These are phyloP conservation scores for Vinca minor DNA, from an alignment of 257 asterid genomes.

Conservation along the genomic window DNA sequence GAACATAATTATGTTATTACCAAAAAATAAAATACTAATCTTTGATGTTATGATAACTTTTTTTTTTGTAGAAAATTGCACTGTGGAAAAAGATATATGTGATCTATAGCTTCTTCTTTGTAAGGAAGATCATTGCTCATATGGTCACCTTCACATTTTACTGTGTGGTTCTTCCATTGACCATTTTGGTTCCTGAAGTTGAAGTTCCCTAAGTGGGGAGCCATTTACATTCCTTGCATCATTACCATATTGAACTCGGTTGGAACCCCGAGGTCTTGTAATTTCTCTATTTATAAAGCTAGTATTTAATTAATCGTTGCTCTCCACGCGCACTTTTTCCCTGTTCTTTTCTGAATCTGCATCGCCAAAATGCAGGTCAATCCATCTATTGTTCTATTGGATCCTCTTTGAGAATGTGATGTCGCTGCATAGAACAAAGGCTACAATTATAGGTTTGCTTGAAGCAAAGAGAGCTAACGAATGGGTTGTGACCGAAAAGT, in stretches of 20 bases:
- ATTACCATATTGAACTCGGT: conserved; percentile 77
- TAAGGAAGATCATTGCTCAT: conserved; percentile 86
- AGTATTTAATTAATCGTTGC: too few relatives aligned
- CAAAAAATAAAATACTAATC: neutral
- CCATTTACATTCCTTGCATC: conserved; percentile 84
- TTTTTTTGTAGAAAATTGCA: conserved; percentile 70
- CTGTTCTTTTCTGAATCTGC: neutral
- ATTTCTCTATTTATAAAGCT: too few relatives aligned
- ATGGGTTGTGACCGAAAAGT: conserved; percentile 97
- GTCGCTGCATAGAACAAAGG: conserved; percentile 96
- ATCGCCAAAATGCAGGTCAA: conserved; percentile 45
- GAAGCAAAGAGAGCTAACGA: conserved; percentile 87
- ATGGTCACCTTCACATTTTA: conserved; percentile 68
- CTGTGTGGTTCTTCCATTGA: conserved; percentile 43
- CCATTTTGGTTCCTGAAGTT: conserved; percentile 46
- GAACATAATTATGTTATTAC: neutral
- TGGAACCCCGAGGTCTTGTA: conserved; percentile 93
- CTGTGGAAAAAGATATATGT: conserved; percentile 83
- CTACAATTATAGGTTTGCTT: conserved; percentile 75
- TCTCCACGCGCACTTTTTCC: too few relatives aligned
- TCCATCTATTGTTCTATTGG: conserved; percentile 87
- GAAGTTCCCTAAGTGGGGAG: conserved; percentile 65
- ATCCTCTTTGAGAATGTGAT: conserved; percentile 93
- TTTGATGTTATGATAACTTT: neutral
- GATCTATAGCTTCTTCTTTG: conserved; percentile 98